Evolutionary conservation across 164 flowering plant genomes (phyloP).

Genomic region (Piper betle): DNA sequence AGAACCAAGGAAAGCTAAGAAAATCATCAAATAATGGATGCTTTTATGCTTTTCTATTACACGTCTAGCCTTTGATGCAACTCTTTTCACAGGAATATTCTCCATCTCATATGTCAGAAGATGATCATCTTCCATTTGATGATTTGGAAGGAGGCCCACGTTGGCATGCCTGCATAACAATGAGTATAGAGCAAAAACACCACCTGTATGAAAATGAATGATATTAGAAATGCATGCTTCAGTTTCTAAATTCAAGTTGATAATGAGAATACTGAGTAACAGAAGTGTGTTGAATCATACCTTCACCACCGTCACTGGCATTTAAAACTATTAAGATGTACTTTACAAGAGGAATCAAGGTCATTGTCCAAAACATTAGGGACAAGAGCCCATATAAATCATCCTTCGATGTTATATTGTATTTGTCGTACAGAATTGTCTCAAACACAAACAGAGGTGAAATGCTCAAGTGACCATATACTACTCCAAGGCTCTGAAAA

Average conservation of each 20-base stretch:
- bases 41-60: slow-evolving; percentile 34
- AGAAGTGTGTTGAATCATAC: slow-evolving; percentile 13
- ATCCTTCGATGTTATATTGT: slow-evolving; percentile 23
- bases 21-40: slow-evolving; percentile 41
- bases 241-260: neutral
- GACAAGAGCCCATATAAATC: slow-evolving; percentile 36
- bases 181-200: slow-evolving; percentile 57
- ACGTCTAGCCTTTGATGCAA: slow-evolving; percentile 36
- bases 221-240: neutral
- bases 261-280: neutral
- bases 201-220: slow-evolving; percentile 31
- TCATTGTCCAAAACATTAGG: slow-evolving; percentile 55
- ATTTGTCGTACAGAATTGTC: slow-evolving; percentile 12
- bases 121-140: slow-evolving; percentile 18
- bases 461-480: slow-evolving; percentile 54
- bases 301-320: slow-evolving; percentile 61
- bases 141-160: slow-evolving; percentile 46
- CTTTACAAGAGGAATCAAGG: slow-evolving; percentile 45
- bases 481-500: slow-evolving; percentile 62
- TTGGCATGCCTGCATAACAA: slow-evolving; percentile 54
- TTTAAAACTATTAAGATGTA: slow-evolving; percentile 41
- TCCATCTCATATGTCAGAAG: slow-evolving; percentile 17
- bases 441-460: slow-evolving; percentile 54
- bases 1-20: slow-evolving; percentile 48
- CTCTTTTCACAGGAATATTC: slow-evolving; percentile 13